Evolutionary conservation across 192 early-diverging fungal genomes (phyloP).

Genomic region (Rhizophagus sp.): DNA sequence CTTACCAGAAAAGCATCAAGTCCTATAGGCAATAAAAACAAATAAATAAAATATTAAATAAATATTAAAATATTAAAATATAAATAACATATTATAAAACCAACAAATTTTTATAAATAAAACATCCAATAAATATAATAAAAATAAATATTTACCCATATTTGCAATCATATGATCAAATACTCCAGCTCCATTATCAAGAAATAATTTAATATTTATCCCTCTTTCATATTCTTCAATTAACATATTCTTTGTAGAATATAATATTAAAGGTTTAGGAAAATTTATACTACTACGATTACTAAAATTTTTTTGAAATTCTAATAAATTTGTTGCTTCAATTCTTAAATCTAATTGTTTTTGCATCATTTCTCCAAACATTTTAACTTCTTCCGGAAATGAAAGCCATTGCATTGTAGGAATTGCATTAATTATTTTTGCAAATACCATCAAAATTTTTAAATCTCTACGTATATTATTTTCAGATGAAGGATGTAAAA

Average conservation of each 20-base stretch:
- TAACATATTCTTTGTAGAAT: constrained; percentile 63
- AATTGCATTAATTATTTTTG: constrained; percentile 61
- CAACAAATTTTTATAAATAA: too few relatives aligned
- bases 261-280: constrained; percentile 61
- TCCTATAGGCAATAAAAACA: constrained; percentile 32
- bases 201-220: constrained; percentile 73
- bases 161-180: constrained; percentile 80
- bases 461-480: constrained; percentile 75
- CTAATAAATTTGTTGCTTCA: constrained; percentile 74
- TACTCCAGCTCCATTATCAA: constrained; percentile 61
- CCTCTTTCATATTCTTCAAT: constrained; percentile 85
- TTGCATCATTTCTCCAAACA: constrained; percentile 92
- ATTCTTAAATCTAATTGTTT: constrained; percentile 82
- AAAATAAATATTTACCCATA: constrained; percentile 55
- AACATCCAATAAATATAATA: too few relatives aligned
- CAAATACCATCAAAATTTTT: constrained; percentile 75
- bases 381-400: constrained; percentile 83
- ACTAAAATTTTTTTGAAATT: constrained; percentile 62
- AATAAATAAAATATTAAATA: background rate
- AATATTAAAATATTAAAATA: too few relatives aligned
- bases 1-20: constrained; percentile 73
- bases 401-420: constrained; percentile 86
- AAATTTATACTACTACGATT: constrained; percentile 60
- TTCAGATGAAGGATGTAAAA: constrained; percentile 83
- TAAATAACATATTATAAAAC: too few relatives aligned